These are phyloP conservation scores for Phaeosphaeria sp. DNA, from an alignment of 2,329 filamentous ascomycete genomes.

Conservation along the genomic window DNA sequence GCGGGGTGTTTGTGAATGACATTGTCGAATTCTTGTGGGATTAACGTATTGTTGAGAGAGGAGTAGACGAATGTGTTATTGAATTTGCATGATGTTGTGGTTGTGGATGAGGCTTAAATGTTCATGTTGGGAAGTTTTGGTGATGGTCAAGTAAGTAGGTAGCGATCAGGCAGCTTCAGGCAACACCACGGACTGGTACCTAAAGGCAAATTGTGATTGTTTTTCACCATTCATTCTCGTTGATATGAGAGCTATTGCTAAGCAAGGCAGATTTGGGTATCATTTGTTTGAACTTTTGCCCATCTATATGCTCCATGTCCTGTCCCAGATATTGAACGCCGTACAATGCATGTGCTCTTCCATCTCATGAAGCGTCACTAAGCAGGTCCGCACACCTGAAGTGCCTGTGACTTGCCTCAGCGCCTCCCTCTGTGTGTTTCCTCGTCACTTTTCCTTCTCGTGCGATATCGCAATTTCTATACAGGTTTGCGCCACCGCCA, in stretches of 20 bases:
- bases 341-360: conserved; percentile 35
- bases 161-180: conserved; percentile 45
- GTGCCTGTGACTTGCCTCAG: not conserved
- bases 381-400: no score
- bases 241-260: conserved; percentile 10
- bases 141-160: conserved; percentile 33
- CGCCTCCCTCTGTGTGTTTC: not conserved
- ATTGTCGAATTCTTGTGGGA: conserved; percentile 51
- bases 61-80: conserved; percentile 9
- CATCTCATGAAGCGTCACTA: not conserved
- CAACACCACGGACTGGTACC: conserved; percentile 32
- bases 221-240: not conserved
- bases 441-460: not conserved
- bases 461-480: not conserved
- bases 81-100: conserved; percentile 12
- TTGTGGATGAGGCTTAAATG: conserved; percentile 37
- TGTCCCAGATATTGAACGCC: conserved; percentile 36
- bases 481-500: not conserved
- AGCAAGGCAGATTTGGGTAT: conserved; percentile 36
- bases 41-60: not conserved
- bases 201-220: conserved; percentile 16
- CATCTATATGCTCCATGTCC: conserved; percentile 30
- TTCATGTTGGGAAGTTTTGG: conserved; percentile 19
- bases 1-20: conserved; percentile 63
- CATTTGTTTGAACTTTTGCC: conserved; percentile 32